Evolutionary conservation across 345 rosid species (phyloP).

Genomic region (Euphorbia peplus): DNA sequence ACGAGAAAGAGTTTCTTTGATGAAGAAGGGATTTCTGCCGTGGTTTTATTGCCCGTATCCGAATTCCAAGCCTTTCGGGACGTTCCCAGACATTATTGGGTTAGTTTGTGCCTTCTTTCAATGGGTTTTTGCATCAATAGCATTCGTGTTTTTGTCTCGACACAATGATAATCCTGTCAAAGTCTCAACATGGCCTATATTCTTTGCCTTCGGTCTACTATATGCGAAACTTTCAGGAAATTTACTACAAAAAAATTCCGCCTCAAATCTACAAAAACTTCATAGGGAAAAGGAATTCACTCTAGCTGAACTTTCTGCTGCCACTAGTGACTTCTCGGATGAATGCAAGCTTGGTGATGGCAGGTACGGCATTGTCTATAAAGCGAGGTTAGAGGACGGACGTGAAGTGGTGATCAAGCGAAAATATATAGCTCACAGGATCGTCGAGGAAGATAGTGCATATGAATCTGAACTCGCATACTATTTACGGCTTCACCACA

Average conservation of each 20-base stretch:
- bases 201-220: constrained; percentile 2
- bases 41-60: background rate
- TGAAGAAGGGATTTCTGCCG: background rate
- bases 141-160: background rate
- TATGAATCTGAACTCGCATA: constrained; percentile 75
- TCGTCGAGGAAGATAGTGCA: constrained; percentile 75
- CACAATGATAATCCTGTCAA: background rate
- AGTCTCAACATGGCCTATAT: background rate
- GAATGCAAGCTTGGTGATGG: constrained; percentile 79
- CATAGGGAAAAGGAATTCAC: constrained; percentile 60
- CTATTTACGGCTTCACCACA: constrained; percentile 79
- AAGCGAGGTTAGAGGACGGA: constrained; percentile 64
- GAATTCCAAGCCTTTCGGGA: constrained; percentile 8
- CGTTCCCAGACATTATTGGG: background rate
- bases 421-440: constrained; percentile 59
- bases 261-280: background rate
- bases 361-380: constrained; percentile 75
- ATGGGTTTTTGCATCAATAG: constrained; percentile 4
- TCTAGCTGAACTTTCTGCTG: constrained; percentile 55
- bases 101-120: constrained; percentile 3
- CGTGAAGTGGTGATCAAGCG: constrained; percentile 81
- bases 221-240: background rate
- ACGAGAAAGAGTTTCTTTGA: background rate
- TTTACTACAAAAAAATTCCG: background rate
- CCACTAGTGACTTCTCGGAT: constrained; percentile 45